Percentiles rank a stretch among this genome's conserved stretches.
phyloP scores from a whole-genome alignment of 2,329 filamentous ascomycete genomes.

The Paradendryphiella salina region DNA sequence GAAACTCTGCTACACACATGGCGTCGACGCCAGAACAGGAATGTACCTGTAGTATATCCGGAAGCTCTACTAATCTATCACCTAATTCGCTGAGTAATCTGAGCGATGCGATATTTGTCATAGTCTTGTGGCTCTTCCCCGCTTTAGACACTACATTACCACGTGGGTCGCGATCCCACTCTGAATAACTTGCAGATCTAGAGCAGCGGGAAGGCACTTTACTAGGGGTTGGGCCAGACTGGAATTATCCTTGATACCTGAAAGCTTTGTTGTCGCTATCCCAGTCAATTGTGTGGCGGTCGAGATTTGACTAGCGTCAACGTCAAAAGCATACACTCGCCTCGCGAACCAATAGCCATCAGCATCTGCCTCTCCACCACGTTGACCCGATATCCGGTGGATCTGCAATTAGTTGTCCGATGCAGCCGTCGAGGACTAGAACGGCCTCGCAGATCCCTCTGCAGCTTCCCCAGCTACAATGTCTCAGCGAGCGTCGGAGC shows the following conservation, averaged over 20 bases:
- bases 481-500: neutral
- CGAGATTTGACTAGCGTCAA: slow-evolving; percentile 12
- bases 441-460: neutral
- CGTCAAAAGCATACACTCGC: slow-evolving; percentile 6
- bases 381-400: slow-evolving; percentile 1
- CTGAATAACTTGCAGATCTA: neutral
- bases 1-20: too few relatives aligned
- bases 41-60: neutral
- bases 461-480: slow-evolving; percentile 1
- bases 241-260: neutral
- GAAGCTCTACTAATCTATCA: neutral
- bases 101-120: too few relatives aligned
- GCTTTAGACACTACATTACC: neutral
- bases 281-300: neutral
- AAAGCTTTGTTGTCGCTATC: neutral
- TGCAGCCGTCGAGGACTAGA: slow-evolving; percentile 1
- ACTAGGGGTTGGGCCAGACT: neutral
- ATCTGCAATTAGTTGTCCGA: slow-evolving; percentile 4
- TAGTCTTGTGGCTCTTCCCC: neutral
- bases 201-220: neutral
- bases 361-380: slow-evolving; percentile 1
- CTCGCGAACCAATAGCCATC: slow-evolving; percentile 2
- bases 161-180: neutral
- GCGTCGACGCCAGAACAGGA: neutral
- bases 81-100: too few relatives aligned